Evolutionary conservation across 106 monocot genomes (phyloP).

Genomic region (Vanilla planifolia): DNA sequence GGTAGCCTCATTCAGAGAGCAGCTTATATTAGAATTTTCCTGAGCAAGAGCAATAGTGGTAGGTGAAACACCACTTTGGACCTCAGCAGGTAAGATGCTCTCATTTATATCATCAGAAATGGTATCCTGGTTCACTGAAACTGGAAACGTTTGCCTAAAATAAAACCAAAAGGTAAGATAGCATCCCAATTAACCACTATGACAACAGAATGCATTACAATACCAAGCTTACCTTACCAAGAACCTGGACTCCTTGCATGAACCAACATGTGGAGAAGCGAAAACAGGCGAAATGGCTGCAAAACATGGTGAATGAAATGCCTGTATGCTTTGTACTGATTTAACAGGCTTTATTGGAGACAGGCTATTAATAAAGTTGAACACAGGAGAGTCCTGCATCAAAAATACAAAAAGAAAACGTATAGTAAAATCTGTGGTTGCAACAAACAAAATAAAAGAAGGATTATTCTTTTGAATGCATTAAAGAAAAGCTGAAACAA

Average conservation of each 20-base stretch:
- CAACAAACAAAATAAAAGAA: not conserved
- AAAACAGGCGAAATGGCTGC: conserved; percentile 63
- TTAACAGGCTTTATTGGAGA: conserved; percentile 79
- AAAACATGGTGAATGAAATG: conserved; percentile 44
- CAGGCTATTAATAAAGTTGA: conserved; percentile 67
- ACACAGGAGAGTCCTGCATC: conserved; percentile 76
- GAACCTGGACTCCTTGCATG: conserved; percentile 39
- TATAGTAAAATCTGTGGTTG: not conserved
- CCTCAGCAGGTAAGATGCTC: conserved; percentile 12
- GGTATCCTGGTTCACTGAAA: conserved; percentile 35
- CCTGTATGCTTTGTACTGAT: conserved; percentile 36
- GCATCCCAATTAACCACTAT: not conserved
- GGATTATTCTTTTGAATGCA: not conserved
- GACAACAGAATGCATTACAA: not conserved
- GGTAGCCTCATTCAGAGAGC: conserved; percentile 36
- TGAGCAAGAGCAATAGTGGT: conserved; percentile 14
- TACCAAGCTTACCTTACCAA: conserved; percentile 25
- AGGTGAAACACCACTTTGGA: conserved; percentile 18
- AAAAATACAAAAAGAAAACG: conserved; percentile 13
- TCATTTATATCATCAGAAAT: conserved; percentile 23
- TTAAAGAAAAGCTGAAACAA: not conserved
- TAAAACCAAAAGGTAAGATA: not conserved
- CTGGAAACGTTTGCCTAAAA: conserved; percentile 35
- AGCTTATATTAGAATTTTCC: conserved; percentile 24
- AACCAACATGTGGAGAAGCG: conserved; percentile 63